Conservation (phyloP, 108 stramenopile species). For the Cyclotella kingstonii region DNA sequence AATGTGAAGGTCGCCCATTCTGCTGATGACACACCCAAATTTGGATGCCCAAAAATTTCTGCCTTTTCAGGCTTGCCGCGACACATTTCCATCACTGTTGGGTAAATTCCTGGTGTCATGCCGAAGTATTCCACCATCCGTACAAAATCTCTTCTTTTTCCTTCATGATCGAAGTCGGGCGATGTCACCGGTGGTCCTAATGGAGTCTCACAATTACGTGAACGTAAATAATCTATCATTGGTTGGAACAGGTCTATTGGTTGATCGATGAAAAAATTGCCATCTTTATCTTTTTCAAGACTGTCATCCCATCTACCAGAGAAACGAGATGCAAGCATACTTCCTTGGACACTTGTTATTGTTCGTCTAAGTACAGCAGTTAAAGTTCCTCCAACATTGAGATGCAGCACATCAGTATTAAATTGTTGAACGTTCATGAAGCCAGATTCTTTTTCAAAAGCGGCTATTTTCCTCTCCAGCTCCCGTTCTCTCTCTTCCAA, state of each 20-base stretch:
- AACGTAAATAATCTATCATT: conserved; percentile 53
- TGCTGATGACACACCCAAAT: conserved; percentile 20
- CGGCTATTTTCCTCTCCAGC: conserved; percentile 7
- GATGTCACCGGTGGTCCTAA: conserved; percentile 39
- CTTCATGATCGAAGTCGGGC: conserved; percentile 32
- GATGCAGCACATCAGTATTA: conserved; percentile 50
- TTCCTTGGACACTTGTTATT: conserved; percentile 50
- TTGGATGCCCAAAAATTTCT: conserved; percentile 32
- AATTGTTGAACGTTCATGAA: conserved; percentile 14
- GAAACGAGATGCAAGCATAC: conserved; percentile 64
- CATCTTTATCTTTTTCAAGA: conserved; percentile 55
- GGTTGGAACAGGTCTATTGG: conserved; percentile 43
- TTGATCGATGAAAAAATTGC: conserved; percentile 68
- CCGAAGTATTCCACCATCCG: conserved; percentile 65
- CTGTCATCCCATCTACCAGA: conserved; percentile 62
- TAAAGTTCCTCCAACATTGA: conserved; percentile 63
- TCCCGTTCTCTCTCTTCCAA: conserved; percentile 16
- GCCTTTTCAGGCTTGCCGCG: conserved; percentile 33
- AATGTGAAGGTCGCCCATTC: conserved; percentile 50
- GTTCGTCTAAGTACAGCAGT: conserved; percentile 56
- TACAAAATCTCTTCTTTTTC: conserved; percentile 36
- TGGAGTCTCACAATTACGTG: conserved; percentile 35
- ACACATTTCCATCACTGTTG: conserved; percentile 46
- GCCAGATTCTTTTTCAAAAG: conserved; percentile 19
- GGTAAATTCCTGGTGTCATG: conserved; percentile 51